phyloP scores from a whole-genome alignment of 1,284 basidiomycete genomes.

The Trametes sp. region DNA sequence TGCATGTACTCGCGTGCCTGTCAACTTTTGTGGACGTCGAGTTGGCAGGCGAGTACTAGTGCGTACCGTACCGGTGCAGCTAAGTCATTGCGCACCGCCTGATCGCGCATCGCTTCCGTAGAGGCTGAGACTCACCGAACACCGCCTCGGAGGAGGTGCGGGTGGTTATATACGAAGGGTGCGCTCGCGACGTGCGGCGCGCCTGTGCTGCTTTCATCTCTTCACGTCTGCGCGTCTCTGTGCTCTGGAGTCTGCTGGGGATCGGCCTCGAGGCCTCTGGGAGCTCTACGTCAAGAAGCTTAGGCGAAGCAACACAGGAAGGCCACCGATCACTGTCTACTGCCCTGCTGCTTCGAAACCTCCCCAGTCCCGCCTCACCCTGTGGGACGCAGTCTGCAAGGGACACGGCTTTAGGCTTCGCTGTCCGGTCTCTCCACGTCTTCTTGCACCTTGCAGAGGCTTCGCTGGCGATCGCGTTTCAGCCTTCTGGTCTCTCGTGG shows the following conservation, averaged over 20 bases:
- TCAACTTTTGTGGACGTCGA: too few species aligned
- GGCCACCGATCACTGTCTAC: too few species aligned
- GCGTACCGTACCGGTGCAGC: too few species aligned
- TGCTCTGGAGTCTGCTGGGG: background rate
- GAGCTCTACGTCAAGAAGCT: too few species aligned
- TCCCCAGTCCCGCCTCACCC: background rate
- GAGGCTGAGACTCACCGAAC: background rate
- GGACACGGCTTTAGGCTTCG: background rate
- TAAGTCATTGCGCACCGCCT: too few species aligned
- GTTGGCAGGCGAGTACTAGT: background rate
- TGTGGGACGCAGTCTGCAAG: background rate
- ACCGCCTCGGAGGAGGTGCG: background rate
- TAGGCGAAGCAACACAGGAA: too few species aligned
- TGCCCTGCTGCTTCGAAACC: too few species aligned
- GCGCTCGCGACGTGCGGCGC: background rate
- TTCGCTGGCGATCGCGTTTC: too few species aligned
- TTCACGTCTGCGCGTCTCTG: background rate
- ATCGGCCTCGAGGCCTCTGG: background rate
- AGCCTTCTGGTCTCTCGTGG: too few species aligned
- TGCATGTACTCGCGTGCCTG: background rate
- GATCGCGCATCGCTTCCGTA: background rate
- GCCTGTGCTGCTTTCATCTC: background rate
- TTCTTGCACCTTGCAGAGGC: background rate
- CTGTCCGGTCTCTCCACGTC: background rate
- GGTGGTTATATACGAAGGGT: background rate